These are phyloP conservation scores for Candida anutae DNA, from an alignment of 1,139 yeast genomes.

Conservation along the genomic window DNA sequence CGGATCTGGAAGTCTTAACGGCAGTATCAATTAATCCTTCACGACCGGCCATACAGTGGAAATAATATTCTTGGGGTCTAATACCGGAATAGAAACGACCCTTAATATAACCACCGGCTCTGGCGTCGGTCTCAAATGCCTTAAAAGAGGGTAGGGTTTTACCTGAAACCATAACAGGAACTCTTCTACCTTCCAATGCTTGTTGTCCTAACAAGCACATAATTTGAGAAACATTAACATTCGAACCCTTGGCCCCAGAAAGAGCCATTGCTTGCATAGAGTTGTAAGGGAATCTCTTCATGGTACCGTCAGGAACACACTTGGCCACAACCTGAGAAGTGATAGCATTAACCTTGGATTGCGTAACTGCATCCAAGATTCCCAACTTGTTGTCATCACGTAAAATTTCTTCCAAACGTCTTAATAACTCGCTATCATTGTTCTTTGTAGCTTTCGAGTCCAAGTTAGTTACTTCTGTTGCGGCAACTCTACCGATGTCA, in stretches of 20 bases:
- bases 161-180: slow-evolving; percentile 98
- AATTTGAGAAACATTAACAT: slow-evolving; percentile 96
- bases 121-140: slow-evolving; percentile 93
- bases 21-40: slow-evolving; percentile 99
- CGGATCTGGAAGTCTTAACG: slow-evolving; percentile 96
- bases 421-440: slow-evolving; percentile 69
- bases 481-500: slow-evolving; percentile 86
- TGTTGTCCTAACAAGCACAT: slow-evolving; percentile 99
- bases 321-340: slow-evolving; percentile 89
- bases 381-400: slow-evolving; percentile 92
- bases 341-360: slow-evolving; percentile 84
- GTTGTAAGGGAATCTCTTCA: slow-evolving; percentile 91
- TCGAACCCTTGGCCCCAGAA: slow-evolving; percentile 98
- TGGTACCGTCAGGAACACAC: slow-evolving; percentile 95
- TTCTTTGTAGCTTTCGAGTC: slow-evolving; percentile 42
- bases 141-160: slow-evolving; percentile 94
- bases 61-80: slow-evolving; percentile 97
- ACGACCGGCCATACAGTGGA: slow-evolving; percentile 99
- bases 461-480: slow-evolving; percentile 88
- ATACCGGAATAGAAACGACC: slow-evolving; percentile 98
- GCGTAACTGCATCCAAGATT: slow-evolving; percentile 91
- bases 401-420: slow-evolving; percentile 86
- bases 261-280: slow-evolving; percentile 99
- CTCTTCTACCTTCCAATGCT: slow-evolving; percentile 98
- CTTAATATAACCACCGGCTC: slow-evolving; percentile 98